Evolutionary conservation across 2,329 filamentous ascomycete genomes (phyloP).

Genomic region (Trichoderma brevicompactum): DNA sequence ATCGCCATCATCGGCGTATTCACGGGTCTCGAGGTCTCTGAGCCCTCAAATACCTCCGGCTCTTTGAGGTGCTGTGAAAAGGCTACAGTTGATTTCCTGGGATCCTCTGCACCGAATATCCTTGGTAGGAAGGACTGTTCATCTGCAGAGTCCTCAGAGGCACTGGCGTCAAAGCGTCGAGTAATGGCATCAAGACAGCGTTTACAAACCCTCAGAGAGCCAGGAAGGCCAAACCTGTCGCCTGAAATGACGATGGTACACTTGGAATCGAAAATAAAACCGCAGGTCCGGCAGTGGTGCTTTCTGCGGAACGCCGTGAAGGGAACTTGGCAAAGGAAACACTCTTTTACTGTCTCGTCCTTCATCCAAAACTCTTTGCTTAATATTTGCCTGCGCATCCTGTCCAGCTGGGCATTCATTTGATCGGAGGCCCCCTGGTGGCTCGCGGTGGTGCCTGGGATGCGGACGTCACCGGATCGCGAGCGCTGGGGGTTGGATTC

Average conservation of each 20-base stretch:
- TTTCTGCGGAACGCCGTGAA: slow-evolving; percentile 96
- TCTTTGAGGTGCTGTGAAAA: slow-evolving; percentile 45
- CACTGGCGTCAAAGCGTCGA: slow-evolving; percentile 83
- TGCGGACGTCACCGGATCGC: slow-evolving; percentile 53
- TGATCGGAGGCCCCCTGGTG: slow-evolving; percentile 60
- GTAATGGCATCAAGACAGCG: slow-evolving; percentile 91
- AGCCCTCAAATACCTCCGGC: slow-evolving; percentile 47
- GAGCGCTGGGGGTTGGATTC: slow-evolving; percentile 51
- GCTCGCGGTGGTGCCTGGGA: slow-evolving; percentile 60
- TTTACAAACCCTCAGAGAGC: slow-evolving; percentile 86
- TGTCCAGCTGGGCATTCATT: slow-evolving; percentile 65
- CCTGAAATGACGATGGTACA: slow-evolving; percentile 93
- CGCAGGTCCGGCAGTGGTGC: slow-evolving; percentile 93
- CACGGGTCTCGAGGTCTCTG: slow-evolving; percentile 57
- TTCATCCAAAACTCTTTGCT: slow-evolving; percentile 99
- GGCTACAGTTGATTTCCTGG: slow-evolving; percentile 46
- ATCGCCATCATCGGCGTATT: slow-evolving; percentile 75
- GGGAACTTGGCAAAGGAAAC: slow-evolving; percentile 85
- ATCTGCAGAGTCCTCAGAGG: slow-evolving; percentile 84
- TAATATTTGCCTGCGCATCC: slow-evolving; percentile 83
- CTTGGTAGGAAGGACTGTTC: slow-evolving; percentile 70
- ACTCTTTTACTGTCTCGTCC: slow-evolving; percentile 97
- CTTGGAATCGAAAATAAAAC: slow-evolving; percentile 98
- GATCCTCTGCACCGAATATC: slow-evolving; percentile 62
- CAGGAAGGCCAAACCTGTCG: slow-evolving; percentile 82